Percentiles rank a stretch among this genome's conserved stretches.
Evolutionary conservation across 2,329 filamentous ascomycete genomes (phyloP).

Genomic region (Claviceps sp.): DNA sequence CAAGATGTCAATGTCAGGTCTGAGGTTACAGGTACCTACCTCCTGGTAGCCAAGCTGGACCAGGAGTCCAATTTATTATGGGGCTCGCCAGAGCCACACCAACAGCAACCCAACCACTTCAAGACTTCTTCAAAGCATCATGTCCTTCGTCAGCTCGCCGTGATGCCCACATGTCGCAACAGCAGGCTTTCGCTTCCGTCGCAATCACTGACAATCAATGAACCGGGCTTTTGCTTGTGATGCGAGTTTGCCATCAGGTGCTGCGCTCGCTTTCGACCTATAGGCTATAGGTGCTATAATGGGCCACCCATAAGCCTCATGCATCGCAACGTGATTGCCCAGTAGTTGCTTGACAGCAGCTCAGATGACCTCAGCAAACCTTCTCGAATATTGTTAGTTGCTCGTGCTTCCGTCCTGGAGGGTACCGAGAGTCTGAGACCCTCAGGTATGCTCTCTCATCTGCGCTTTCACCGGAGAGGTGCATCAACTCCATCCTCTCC

Average conservation of each 20-base stretch:
- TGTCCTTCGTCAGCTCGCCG: neutral
- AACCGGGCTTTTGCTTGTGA: neutral
- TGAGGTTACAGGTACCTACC: too few species aligned
- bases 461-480: slow-evolving; percentile 45
- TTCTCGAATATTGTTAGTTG: neutral
- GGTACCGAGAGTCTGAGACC: neutral
- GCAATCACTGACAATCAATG: neutral
- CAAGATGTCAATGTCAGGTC: too few species aligned
- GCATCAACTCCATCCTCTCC: slow-evolving; percentile 43
- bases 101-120: neutral
- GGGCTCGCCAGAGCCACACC: neutral
- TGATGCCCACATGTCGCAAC: neutral
- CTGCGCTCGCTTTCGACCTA: neutral
- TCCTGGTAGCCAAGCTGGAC: neutral
- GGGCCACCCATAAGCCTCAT: neutral
- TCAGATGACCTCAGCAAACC: neutral
- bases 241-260: neutral
- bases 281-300: neutral
- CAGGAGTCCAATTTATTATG: neutral
- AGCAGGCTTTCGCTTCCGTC: neutral
- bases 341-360: neutral
- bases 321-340: slow-evolving; percentile 1
- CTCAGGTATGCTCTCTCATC: slow-evolving; percentile 34
- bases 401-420: neutral
- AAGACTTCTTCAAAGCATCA: neutral